Evolutionary conservation across 2,329 filamentous ascomycete genomes (phyloP).

Genomic region (Lachnellula suecica): DNA sequence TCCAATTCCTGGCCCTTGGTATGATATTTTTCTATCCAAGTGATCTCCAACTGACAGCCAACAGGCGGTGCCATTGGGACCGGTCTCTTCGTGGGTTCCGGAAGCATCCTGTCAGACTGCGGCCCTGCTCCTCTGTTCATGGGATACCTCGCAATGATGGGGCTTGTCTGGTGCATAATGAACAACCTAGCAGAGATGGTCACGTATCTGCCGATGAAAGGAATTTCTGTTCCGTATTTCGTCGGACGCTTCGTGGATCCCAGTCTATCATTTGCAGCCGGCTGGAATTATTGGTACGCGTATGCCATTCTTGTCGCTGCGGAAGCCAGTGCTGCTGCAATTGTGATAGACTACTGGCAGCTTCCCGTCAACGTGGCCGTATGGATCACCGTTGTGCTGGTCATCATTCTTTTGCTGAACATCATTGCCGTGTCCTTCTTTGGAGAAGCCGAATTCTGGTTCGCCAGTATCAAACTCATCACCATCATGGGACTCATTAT

Average conservation of each 20-base stretch:
- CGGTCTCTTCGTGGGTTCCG: conserved; percentile 52
- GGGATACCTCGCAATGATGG: conserved; percentile 51
- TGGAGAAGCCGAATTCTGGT: conserved; percentile 62
- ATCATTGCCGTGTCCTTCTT: conserved; percentile 58
- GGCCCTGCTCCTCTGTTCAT: conserved; percentile 47
- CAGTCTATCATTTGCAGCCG: conserved; percentile 20
- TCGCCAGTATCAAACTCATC: conserved; percentile 54
- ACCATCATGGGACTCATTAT: conserved; percentile 61
- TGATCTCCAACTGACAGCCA: conserved; percentile 6
- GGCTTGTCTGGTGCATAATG: conserved; percentile 54
- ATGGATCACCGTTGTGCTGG: conserved; percentile 38
- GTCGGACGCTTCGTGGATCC: conserved; percentile 53
- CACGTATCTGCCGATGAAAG: conserved; percentile 53
- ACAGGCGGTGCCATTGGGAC: conserved; percentile 43
- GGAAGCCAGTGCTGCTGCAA: conserved; percentile 1
- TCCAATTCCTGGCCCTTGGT: conserved; percentile 59
- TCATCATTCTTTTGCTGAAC: conserved; percentile 41
- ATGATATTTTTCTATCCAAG: conserved; percentile 11
- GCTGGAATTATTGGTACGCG: conserved; percentile 47
- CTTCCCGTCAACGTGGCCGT: conserved; percentile 3
- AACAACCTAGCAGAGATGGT: conserved; percentile 55
- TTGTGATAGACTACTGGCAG: conserved; percentile 3
- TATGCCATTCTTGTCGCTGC: conserved; percentile 34
- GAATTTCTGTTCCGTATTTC: conserved; percentile 57
- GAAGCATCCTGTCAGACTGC: conserved; percentile 43